A percentile compares a stretch with the other conserved stretches of the same genome.
phyloP scores from a whole-genome alignment of 2,329 filamentous ascomycete species.

The Trematosphaeria pertusa region DNA sequence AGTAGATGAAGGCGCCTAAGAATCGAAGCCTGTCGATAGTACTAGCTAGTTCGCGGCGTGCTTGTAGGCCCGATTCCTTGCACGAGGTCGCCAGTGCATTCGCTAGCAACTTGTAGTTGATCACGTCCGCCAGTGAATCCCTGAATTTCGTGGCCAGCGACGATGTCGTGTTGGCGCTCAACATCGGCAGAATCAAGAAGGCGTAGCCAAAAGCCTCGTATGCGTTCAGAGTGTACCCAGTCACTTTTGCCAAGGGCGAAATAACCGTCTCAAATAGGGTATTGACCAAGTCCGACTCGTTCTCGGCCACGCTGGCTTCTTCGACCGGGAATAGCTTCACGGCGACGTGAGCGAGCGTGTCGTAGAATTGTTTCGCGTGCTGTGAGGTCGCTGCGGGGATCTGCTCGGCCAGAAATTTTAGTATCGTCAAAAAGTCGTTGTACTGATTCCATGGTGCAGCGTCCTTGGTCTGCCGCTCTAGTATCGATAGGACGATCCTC shows the following conservation, averaged over 20 bases:
- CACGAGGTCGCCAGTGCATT: slow-evolving; percentile 40
- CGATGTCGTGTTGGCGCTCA: slow-evolving; percentile 34
- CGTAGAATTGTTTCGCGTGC: slow-evolving; percentile 41
- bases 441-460: slow-evolving; percentile 18
- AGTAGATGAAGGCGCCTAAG: slow-evolving; percentile 66
- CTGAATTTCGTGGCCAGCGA: slow-evolving; percentile 33
- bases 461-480: slow-evolving; percentile 32
- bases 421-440: slow-evolving; percentile 21
- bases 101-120: slow-evolving; percentile 59
- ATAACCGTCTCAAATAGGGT: slow-evolving; percentile 31
- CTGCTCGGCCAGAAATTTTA: slow-evolving; percentile 40
- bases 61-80: slow-evolving; percentile 32
- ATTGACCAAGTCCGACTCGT: slow-evolving; percentile 14
- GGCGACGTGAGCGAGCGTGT: slow-evolving; percentile 35
- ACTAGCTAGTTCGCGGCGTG: slow-evolving; percentile 38
- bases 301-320: not conserved
- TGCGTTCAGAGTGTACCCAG: slow-evolving; percentile 44
- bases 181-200: slow-evolving; percentile 53
- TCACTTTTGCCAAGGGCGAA: slow-evolving; percentile 41
- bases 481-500: slow-evolving; percentile 44
- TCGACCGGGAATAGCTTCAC: slow-evolving; percentile 19
- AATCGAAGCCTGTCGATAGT: slow-evolving; percentile 60
- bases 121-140: slow-evolving; percentile 51
- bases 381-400: slow-evolving; percentile 44
- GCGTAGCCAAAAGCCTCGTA: slow-evolving; percentile 49